Evolutionary conservation across 306 rosid genomes (phyloP), one percentile per base, ranked within the genome.

Genomic region (Pueraria montana): DNA sequence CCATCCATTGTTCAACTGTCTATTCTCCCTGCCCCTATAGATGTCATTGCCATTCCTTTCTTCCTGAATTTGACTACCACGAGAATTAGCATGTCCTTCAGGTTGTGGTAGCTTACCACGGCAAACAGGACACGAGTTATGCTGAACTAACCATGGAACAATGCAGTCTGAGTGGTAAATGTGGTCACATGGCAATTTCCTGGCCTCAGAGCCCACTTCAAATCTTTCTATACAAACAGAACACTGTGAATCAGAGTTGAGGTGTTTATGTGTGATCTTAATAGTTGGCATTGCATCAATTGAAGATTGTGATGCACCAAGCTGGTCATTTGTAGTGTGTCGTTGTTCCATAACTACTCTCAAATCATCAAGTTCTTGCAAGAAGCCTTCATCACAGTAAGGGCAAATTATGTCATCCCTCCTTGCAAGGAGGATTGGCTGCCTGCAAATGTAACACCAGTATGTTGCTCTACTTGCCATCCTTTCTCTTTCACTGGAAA

Each of bases 101-200:
- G 91, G n/a, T n/a, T n/a, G 50, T 2, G 95, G 94, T 38, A 93
- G 86, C 89, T 90, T 90, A 40, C 83, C 67, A 11, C 95, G 92
- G 73, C 97, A 93, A 49, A 93, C 91, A n/a, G 95, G 97, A 58
- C 95, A 93, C 2, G 95, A 85, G 67, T 93, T 91, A 77, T 90
- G 95, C 65, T 72, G 92, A 81, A 76, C 86, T 73, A 91, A 69
- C 97, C 97, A 91, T 77, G 94, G 95, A 66, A 89, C 80, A 21
- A 93, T 89, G 50, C 94, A 93, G 50, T 91, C 92, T 24, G 92
- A 79, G 84, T 93, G 97, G 82, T 89, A 93, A 13, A 93, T 84
- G 80, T 93, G 97, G 80, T 84, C 85, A 71, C 95, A 93, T 2
- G 97, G 94, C 95, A 93, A 87, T 64, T 72, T 81, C 78, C 88